phyloP scores from a whole-genome alignment of 148 eudicot genomes.

The Linanthus parryae region DNA sequence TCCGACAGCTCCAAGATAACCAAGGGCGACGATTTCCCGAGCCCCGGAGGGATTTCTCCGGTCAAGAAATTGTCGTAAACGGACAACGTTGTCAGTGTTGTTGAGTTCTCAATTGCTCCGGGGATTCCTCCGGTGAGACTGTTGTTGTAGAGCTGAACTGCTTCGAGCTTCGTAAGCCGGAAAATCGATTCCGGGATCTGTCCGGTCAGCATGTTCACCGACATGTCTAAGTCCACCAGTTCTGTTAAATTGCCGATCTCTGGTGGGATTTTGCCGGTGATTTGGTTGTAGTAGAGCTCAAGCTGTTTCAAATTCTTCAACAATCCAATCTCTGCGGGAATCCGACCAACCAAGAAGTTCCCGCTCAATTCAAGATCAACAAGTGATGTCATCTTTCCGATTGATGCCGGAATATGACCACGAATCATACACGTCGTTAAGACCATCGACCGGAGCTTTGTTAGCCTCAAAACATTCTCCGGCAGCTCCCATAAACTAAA shows the following conservation, averaged over 20 bases:
- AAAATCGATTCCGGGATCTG: slow-evolving; percentile 47
- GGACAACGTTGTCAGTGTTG: slow-evolving; percentile 38
- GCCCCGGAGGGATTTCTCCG: slow-evolving; percentile 51
- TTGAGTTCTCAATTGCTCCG: slow-evolving; percentile 36
- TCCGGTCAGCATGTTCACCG: slow-evolving; percentile 56
- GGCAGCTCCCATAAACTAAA: slow-evolving; percentile 58
- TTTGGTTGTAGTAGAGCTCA: slow-evolving; percentile 62
- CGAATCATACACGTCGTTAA: slow-evolving; percentile 43
- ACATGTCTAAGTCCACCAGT: slow-evolving; percentile 51
- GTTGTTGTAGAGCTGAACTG: slow-evolving; percentile 72
- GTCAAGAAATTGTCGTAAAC: slow-evolving; percentile 54
- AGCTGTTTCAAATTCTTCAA: slow-evolving; percentile 46
- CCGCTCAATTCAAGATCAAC: slow-evolving; percentile 68
- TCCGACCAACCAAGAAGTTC: slow-evolving; percentile 40
- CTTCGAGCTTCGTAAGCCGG: slow-evolving; percentile 43
- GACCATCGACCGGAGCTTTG: slow-evolving; percentile 36
- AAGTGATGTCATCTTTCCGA: slow-evolving; percentile 64
- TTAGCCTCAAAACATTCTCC: slow-evolving; percentile 29
- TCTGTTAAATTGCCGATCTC: slow-evolving; percentile 64
- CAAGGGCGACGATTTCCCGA: slow-evolving; percentile 47
- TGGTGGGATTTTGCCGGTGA: slow-evolving; percentile 50
- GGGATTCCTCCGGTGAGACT: slow-evolving; percentile 64
- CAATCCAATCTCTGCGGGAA: slow-evolving; percentile 55
- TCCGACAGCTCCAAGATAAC: slow-evolving; percentile 53
- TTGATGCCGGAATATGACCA: slow-evolving; percentile 43